Conservation (phyloP, 1,284 basidiomycete genomes). For the Marasmius tenuissimus region DNA sequence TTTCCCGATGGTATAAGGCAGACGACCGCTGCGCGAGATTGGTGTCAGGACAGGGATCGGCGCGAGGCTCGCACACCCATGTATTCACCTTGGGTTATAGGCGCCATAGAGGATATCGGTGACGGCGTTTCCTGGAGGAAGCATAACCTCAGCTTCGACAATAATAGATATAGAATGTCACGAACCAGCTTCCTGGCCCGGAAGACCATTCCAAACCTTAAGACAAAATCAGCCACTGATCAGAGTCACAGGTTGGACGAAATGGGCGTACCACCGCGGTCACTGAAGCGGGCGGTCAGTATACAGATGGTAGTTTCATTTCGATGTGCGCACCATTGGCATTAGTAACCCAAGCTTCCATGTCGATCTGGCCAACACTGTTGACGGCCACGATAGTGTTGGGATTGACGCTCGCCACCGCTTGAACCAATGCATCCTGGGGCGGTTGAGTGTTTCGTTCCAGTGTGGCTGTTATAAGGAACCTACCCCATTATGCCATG, state of each 20-base stretch:
- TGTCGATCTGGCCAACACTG: conserved; percentile 66
- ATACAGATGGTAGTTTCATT: not conserved
- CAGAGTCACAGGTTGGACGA: not conserved
- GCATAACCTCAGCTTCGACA: not conserved
- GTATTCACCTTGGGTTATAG: conserved; percentile 59
- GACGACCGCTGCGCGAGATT: conserved; percentile 37
- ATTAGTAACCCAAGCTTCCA: conserved; percentile 69
- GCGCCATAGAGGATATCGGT: conserved; percentile 62
- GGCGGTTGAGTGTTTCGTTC: not conserved
- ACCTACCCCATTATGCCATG: conserved; percentile 65
- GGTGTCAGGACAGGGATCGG: conserved; percentile 9
- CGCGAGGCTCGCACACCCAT: too few relatives aligned
- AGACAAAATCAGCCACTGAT: not conserved
- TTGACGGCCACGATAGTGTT: conserved; percentile 80
- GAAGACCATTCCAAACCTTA: conserved; percentile 56
- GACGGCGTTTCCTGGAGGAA: conserved; percentile 50
- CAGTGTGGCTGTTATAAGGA: conserved; percentile 7
- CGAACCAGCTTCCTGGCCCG: conserved; percentile 70
- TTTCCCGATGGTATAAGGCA: conserved; percentile 67
- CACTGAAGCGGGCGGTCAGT: conserved; percentile 27
- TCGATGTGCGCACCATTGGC: conserved; percentile 45
- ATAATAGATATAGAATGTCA: conserved; percentile 4
- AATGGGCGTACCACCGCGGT: conserved; percentile 45
- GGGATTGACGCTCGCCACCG: conserved; percentile 51
- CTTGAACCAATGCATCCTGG: conserved; percentile 52